Base-by-base conservation (phyloP, 805 yeast species). In the Monosporozyma aquatica region DNA sequence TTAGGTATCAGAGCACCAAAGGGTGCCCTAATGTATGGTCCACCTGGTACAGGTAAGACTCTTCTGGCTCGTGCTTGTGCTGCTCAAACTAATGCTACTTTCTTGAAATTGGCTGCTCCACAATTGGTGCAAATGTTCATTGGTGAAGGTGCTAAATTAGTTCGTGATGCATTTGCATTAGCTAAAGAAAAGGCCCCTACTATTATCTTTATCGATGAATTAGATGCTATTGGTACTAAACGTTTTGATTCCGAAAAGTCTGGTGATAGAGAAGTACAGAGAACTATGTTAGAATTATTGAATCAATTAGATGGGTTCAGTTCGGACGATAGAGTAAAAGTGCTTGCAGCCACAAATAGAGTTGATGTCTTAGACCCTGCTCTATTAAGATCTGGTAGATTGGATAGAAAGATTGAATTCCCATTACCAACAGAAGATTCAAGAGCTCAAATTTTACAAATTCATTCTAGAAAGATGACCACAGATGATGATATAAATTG, bases 281-380 rank as follows among this genome's bases (percentile, higher is more conserved):
- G 98, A 77, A 92, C 99, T 25, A 92, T 92, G 99, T 75, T 92
- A 77, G 99, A 92, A 67, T 73, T 92, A 58, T 76, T 92, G 58
- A 92, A 92, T 66, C 98, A 92, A 68, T 74, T 92, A 65, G 99
- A 92, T 68, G 99, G 99, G 38, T 92, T 92, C 60, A 95, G 94
- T 25, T 83, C 95, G 20, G 97, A 92, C 66, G 98, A 92, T 60
- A 73, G 97, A 51, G 98, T 92, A 43, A 92, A 92, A 66, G 97
- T 92, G 35, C 73, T 92, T 50, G 97, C 97, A 11, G 99, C 99
- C 33, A 92, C 99, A 3, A 92, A 92, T 65, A 82, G 98, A 71
- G 97, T 92, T 30, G 99, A 92, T 61, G 95, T 89, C 11, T 72
- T 92, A 55, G 99, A 92, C 69, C 99, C 98, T n/a, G 99, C 99